Base-by-base conservation (phyloP, 1,284 basidiomycete species). In the Tilletia caries region DNA sequence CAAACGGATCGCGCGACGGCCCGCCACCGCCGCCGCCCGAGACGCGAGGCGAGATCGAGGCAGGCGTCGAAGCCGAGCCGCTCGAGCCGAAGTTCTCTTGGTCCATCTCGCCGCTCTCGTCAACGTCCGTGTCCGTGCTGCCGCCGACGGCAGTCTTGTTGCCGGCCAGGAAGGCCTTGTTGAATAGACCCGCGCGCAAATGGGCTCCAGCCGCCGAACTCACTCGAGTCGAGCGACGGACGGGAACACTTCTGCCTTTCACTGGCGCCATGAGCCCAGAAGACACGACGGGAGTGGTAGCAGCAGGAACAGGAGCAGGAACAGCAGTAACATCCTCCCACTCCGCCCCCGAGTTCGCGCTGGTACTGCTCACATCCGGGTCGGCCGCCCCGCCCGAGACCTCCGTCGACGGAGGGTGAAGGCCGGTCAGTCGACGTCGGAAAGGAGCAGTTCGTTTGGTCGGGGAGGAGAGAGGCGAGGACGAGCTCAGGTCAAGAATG, bases 271-370 rank as follows among this genome's bases (percentile, higher is more conserved):
- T 15, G 15, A 41, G 37, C 15, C 37, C 37, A 41, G 37, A 6
- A 41, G 37, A 41, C 8, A n/a, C 25, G 50, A 27, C 50, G 50
- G 54, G 8, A 23, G 54, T 25, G 10, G 27, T 8, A 23, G 25
- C 15, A 10, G 25, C 32, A 29, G 23, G 12, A 6, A 41, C 10
- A 41, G 37, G 37, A 25, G 54, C 27, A 29, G 54, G 25, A 23
- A 60, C 54, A 29, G 25, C 8, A 29, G 54, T 32, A 5, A 34
- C 54, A 29, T 60, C 54, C 54, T 60, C 54, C 54, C 54, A 60
- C 54, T 60, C 54, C 32, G 27, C 27, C 8, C 23, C 29, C n/a
- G 54, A 60, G 10, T 5, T 29, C 4, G 27, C 20, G 54, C 32
- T 34, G 12, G n/a, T 29, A 2, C 15, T 34, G 54, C 54, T 60